A percentile compares a stretch with the other conserved stretches of the same genome.
phyloP scores from a whole-genome alignment of 768 basidiomycete species.

The Lactarius sanguifluus region DNA sequence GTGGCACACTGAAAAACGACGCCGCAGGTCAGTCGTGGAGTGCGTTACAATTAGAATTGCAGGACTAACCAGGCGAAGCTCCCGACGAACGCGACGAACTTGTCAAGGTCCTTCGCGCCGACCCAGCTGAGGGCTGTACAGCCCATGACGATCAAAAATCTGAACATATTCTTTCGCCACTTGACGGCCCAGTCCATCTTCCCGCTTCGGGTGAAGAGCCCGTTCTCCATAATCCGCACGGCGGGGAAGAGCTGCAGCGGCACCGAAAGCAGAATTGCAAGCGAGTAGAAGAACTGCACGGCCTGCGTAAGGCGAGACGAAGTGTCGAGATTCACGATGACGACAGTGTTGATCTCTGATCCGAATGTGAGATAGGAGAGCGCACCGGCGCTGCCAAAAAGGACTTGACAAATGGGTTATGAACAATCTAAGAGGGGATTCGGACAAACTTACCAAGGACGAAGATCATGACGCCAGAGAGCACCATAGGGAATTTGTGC shows the following conservation, averaged over 20 bases:
- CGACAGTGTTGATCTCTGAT: slow-evolving; percentile 84
- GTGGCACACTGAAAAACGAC: slow-evolving; percentile 62
- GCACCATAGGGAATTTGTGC: slow-evolving; percentile 82
- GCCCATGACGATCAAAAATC: slow-evolving; percentile 69
- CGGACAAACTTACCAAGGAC: slow-evolving; percentile 53
- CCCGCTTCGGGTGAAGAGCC: slow-evolving; percentile 84
- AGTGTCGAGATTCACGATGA: slow-evolving; percentile 89
- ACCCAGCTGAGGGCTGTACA: slow-evolving; percentile 81
- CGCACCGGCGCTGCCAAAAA: slow-evolving; percentile 86
- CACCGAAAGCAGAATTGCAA: slow-evolving; percentile 88
- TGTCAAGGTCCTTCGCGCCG: slow-evolving; percentile 89
- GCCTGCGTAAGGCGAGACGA: slow-evolving; percentile 85
- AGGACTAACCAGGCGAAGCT: slow-evolving; percentile 84
- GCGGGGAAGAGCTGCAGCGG: slow-evolving; percentile 98
- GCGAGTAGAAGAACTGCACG: slow-evolving; percentile 86
- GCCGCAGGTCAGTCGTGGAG: neutral
- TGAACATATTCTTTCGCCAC: slow-evolving; percentile 94
- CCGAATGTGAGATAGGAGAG: slow-evolving; percentile 90
- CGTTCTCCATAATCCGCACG: slow-evolving; percentile 95
- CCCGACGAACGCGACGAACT: slow-evolving; percentile 92
- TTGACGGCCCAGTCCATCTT: slow-evolving; percentile 81
- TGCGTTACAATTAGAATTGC: neutral
- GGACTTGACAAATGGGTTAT: slow-evolving; percentile 43
- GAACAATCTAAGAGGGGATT: slow-evolving; percentile 6
- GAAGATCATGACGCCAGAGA: slow-evolving; percentile 91